Evolutionary conservation across 768 basidiomycete species (phyloP).

Genomic region (Leccinum obscurum): DNA sequence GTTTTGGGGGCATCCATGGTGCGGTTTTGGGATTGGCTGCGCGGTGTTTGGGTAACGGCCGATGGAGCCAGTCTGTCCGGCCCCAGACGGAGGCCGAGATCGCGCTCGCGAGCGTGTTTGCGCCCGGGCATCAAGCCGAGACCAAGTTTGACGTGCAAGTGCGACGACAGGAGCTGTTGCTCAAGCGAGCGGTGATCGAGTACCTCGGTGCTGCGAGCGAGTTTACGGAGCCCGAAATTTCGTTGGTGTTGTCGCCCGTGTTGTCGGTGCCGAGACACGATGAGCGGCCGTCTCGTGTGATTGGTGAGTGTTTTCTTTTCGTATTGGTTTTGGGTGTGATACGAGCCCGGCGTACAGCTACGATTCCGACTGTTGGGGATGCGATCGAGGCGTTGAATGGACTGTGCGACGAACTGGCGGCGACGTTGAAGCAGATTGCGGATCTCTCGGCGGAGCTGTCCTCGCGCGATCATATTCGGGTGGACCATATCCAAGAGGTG

Average conservation of each 20-base stretch:
- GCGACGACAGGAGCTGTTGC: constrained; percentile 51
- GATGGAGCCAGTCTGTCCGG: constrained; percentile 55
- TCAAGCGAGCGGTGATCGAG: constrained; percentile 60
- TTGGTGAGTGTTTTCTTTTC: constrained; percentile 43
- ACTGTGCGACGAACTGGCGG: constrained; percentile 60
- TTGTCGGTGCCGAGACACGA: constrained; percentile 56
- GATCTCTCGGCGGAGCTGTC: constrained; percentile 71
- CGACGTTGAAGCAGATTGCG: constrained; percentile 62
- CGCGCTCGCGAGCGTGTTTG: constrained; percentile 49
- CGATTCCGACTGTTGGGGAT: constrained; percentile 75
- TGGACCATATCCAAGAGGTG: constrained; percentile 74
- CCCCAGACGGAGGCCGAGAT: constrained; percentile 71
- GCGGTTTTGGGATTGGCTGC: constrained; percentile 77
- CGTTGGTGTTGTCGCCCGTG: constrained; percentile 67
- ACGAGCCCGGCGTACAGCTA: constrained; percentile 43
- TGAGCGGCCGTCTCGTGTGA: constrained; percentile 56
- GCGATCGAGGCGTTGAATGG: constrained; percentile 65
- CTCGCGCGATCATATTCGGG: constrained; percentile 65
- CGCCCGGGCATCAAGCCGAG: constrained; percentile 53
- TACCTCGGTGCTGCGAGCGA: constrained; percentile 74
- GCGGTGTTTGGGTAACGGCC: constrained; percentile 59
- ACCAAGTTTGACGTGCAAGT: constrained; percentile 63
- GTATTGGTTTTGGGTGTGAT: background rate
- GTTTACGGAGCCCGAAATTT: constrained; percentile 78
- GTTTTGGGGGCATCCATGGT: constrained; percentile 84